Evolutionary conservation across 2,329 filamentous ascomycete genomes (phyloP), one percentile per base, ranked within the genome.

Genomic region (Penicillium sp.): DNA sequence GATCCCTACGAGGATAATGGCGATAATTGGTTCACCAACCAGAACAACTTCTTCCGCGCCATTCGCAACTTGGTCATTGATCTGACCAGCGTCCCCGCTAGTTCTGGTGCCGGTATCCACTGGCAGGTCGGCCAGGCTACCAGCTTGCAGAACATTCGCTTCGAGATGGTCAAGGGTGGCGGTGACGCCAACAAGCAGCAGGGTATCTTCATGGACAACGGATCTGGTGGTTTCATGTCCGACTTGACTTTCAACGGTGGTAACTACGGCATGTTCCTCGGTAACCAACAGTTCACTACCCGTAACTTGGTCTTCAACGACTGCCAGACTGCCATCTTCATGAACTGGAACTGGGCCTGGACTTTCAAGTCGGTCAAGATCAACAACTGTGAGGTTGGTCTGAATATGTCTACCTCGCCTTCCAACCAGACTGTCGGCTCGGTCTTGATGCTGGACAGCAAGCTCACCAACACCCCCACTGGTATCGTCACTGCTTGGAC

Each of bases 311-410:
- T 83, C 37, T 95, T 95, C 82, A 90, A 89, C 73, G 82, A 84
- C 74, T 93, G 89, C 80, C 83, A 90, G 70, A 95, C 90, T 2
- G 91, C 89, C 61, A 86, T 96, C 62, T 91, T 85, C 77, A 89
- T 94, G 86, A 92, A 92, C 80, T 96, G 91, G 91, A 90, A 93
- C 78, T 96, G 91, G 91, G 81, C 86, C 19, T 95, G 89, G 88
- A 86, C 88, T 45, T 85, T 94, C 76, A 91, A 93, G 72, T 89
- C 85, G 37, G 66, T 95, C 38, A 82, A 78, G 46, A 90, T 95
- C 75, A 86, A 91, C 73, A 86, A 88, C 71, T 90, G 88, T 71
- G 78, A 80, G n/a, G 77, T 93, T 40, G 91, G 90, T 55, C 79
- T 95, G 62, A 89, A 95, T 75, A 91, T 96, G 86, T 84, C 88